These are phyloP conservation scores for Solanum piurae DNA, from an alignment of 257 asterid genomes.

Conservation along the genomic window DNA sequence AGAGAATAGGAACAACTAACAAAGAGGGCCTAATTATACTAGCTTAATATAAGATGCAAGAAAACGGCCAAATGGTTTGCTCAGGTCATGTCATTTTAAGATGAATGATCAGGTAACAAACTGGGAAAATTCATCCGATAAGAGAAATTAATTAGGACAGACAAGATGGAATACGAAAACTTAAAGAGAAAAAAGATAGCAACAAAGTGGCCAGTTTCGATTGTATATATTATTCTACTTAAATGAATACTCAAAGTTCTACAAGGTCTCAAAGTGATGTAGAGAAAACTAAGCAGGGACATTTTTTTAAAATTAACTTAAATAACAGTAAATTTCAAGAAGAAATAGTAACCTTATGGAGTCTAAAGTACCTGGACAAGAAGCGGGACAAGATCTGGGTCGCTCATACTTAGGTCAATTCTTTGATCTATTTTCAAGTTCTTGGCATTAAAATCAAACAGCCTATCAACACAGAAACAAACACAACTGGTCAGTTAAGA, in stretches of 20 bases:
- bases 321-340: background rate
- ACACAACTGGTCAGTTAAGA: background rate
- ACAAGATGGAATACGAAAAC: background rate
- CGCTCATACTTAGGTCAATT: slow-evolving; percentile 93
- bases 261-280: background rate
- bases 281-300: background rate
- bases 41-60: background rate
- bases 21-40: background rate
- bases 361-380: slow-evolving; percentile 64
- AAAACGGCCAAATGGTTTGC: background rate
- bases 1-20: background rate
- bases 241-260: background rate
- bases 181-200: background rate
- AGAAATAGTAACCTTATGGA: background rate
- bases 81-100: background rate
- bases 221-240: background rate
- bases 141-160: background rate
- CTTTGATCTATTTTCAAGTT: slow-evolving; percentile 89
- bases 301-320: background rate
- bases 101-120: background rate
- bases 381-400: slow-evolving; percentile 92
- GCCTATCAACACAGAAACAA: slow-evolving; percentile 32
- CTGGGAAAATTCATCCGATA: background rate
- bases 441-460: slow-evolving; percentile 72
- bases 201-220: background rate